Conservation (phyloP, 768 basidiomycete genomes). For the Ramaria sp. region DNA sequence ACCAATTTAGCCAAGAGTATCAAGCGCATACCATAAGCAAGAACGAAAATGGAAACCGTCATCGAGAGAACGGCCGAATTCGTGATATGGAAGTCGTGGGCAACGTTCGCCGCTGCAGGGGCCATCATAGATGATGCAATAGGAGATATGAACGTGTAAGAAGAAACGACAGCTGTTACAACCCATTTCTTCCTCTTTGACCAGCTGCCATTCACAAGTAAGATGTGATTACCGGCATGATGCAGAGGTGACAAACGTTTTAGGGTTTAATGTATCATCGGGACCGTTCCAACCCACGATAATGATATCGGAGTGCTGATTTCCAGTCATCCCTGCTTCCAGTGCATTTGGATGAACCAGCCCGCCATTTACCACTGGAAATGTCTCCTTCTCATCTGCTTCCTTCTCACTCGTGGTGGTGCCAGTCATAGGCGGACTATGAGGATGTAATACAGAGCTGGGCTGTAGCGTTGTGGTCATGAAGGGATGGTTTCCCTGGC, state of each 20-base stretch:
- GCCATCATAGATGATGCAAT: slow-evolving; percentile 70
- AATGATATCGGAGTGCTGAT: not conserved
- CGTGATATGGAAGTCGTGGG: slow-evolving; percentile 42
- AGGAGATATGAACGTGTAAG: slow-evolving; percentile 58
- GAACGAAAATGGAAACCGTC: slow-evolving; percentile 47
- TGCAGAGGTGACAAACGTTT: slow-evolving; percentile 31
- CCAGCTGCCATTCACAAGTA: slow-evolving; percentile 35
- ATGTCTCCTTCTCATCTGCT: not conserved
- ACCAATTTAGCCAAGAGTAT: not conserved
- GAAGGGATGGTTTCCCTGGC: too few species aligned
- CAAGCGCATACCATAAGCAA: slow-evolving; percentile 42
- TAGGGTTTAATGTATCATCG: slow-evolving; percentile 46
- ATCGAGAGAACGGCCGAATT: slow-evolving; percentile 39
- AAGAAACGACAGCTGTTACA: slow-evolving; percentile 51
- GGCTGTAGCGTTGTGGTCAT: too few species aligned
- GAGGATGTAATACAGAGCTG: too few species aligned
- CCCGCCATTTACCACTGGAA: not conserved
- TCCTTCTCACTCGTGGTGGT: too few species aligned
- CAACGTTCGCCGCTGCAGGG: slow-evolving; percentile 46
- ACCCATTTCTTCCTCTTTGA: slow-evolving; percentile 48
- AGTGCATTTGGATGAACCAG: not conserved
- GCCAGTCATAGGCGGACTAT: too few species aligned
- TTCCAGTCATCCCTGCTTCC: not conserved
- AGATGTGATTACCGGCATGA: not conserved
- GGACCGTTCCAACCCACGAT: slow-evolving; percentile 59